Percentiles rank a stretch among this genome's conserved stretches.
These are phyloP conservation scores for Backusella macrospora DNA, from an alignment of 192 early-diverging fungal genomes.

Conservation along the genomic window DNA sequence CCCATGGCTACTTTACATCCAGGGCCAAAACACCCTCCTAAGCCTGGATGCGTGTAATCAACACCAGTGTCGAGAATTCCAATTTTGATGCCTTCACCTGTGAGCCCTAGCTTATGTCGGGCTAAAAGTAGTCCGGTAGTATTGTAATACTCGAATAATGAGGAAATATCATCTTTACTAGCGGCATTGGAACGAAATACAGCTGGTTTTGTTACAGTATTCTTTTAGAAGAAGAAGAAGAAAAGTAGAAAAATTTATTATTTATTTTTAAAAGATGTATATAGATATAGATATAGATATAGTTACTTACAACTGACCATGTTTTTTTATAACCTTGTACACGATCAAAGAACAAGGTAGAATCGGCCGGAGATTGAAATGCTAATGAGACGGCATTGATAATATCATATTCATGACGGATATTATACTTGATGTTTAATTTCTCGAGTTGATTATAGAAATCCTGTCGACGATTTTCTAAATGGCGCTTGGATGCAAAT, in stretches of 20 bases:
- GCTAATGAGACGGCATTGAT: conserved; percentile 53
- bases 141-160: conserved; percentile 36
- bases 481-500: not conserved
- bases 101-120: conserved; percentile 39
- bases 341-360: conserved; percentile 28
- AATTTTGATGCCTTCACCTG: conserved; percentile 51
- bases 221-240: not conserved
- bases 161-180: not conserved
- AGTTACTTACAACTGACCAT: conserved; percentile 47
- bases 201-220: conserved; percentile 4
- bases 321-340: conserved; percentile 41
- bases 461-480: conserved; percentile 18
- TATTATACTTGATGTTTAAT: conserved; percentile 32
- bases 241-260: not conserved
- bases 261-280: not conserved
- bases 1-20: conserved; percentile 56
- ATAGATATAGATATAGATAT: no score
- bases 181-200: conserved; percentile 16
- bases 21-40: conserved; percentile 61
- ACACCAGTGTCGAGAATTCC: conserved; percentile 63
- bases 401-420: conserved; percentile 47
- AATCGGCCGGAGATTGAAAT: conserved; percentile 38
- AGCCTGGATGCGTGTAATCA: conserved; percentile 60
- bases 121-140: conserved; percentile 48
- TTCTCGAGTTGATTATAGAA: conserved; percentile 31